A percentile compares a stretch with the other conserved stretches of the same genome.
Evolutionary conservation across 2,329 filamentous ascomycete genomes (phyloP).

Genomic region (Colletotrichum coccodes): DNA sequence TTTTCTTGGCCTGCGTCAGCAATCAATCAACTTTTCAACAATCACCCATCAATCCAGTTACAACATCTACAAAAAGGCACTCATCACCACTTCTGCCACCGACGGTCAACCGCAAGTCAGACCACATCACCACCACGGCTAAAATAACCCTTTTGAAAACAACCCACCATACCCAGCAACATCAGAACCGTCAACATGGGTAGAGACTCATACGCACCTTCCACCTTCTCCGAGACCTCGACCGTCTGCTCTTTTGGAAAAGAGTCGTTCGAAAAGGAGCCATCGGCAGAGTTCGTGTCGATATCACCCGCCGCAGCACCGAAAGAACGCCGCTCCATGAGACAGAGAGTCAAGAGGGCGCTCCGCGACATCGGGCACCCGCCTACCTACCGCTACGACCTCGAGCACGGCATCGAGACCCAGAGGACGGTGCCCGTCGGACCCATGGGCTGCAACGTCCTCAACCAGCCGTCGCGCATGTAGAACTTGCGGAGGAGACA

Average conservation of each 20-base stretch:
- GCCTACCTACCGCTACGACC: constrained; percentile 28
- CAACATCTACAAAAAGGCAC: not conserved
- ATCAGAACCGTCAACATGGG: constrained; percentile 5
- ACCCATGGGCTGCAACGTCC: constrained; percentile 21
- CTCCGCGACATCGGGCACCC: constrained; percentile 24
- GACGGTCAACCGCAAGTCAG: not conserved
- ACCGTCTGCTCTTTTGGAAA: constrained; percentile 29
- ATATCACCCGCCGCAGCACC: not conserved
- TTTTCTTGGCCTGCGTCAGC: constrained; percentile 23
- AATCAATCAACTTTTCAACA: constrained; percentile 14
- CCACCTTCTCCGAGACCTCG: constrained; percentile 25
- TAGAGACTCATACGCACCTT: constrained; percentile 11
- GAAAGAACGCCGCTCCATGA: constrained; percentile 18
- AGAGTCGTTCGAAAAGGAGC: constrained; percentile 18
- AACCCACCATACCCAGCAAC: not conserved
- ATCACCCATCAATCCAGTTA: not conserved
- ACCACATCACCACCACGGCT: not conserved
- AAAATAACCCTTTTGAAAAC: not conserved
- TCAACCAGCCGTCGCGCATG: constrained; percentile 27
- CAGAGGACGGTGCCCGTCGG: constrained; percentile 11
- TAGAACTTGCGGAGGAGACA: not conserved
- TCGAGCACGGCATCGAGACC: constrained; percentile 25
- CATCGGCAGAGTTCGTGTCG: not conserved
- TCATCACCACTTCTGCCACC: not conserved
- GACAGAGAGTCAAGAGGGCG: constrained; percentile 21